Evolutionary conservation across 495 filamentous ascomycete species (phyloP), one percentile per base, ranked within the genome.

Genomic region (Hapsidospora chrysogenum): DNA sequence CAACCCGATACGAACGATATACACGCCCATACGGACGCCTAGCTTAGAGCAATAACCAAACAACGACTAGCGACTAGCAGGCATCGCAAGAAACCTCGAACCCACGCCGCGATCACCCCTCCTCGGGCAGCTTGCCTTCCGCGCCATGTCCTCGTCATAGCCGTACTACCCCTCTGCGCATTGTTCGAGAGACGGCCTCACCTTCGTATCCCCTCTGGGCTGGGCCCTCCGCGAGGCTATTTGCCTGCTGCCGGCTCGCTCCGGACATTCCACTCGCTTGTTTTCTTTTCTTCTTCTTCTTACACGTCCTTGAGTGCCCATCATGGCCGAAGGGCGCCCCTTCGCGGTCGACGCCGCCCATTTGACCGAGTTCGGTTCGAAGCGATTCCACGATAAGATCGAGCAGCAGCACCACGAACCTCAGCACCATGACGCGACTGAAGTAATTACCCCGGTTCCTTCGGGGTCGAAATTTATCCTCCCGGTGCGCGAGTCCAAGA

Each of bases 311-410:
- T 21, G 9, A 25, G 16, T 16, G 46, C 21, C 16, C 48, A 36
- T 50, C 43, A 47, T 61, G 61, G 47, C 55, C 45, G 50, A 47
- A 27, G n/a, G n/a, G 25, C 35, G 41, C 38, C 38, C 35, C 35
- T 36, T 29, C 35, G 50, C 27, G 45, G 66, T 70, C 66, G 68
- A 72, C 38, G 65, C 57, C 45, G 48, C 60, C 37, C 68, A 72
- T 35, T 52, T 66, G 29, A 68, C 64, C 30, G 68, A 72, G 41
- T 72, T 72, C 56, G 68, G 65, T 33, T 72, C 68, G 31, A 54
- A 59, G 47, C 63, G 62, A 41, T 72, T 64, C 39, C 57, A 68
- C 34, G 54, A 60, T 13, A 72, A 72, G 46, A 47, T 70, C 33
- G 49, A 48, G 20, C 53, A 60, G 38, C 46, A 52, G 11, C 43